Percentiles rank a stretch among this genome's conserved stretches.
Evolutionary conservation across 805 yeast genomes (phyloP).

Genomic region (Nakazawaea ishiwadae): DNA sequence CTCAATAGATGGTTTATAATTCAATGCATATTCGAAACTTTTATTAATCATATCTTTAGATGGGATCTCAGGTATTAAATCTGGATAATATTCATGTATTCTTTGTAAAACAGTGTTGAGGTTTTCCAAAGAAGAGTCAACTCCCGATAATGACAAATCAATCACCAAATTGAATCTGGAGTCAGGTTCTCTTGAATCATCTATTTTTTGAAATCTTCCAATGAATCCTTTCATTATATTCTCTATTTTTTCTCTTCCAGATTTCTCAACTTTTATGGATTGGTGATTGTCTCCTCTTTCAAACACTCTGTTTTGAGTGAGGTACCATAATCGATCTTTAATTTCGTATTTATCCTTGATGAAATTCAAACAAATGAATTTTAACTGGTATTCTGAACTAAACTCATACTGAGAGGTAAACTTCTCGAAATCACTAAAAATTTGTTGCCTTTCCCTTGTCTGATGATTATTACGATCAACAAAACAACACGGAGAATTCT

Average conservation of each 20-base stretch:
- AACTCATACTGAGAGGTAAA: conserved; percentile 40
- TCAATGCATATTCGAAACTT: conserved; percentile 50
- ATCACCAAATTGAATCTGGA: conserved; percentile 60
- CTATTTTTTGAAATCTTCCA: conserved; percentile 60
- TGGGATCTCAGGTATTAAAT: conserved; percentile 36
- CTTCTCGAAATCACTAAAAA: conserved; percentile 47
- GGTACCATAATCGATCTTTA: conserved; percentile 33
- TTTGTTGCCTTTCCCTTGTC: conserved; percentile 59
- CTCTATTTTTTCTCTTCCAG: conserved; percentile 44
- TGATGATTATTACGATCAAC: conserved; percentile 84
- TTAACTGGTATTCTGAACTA: conserved; percentile 31
- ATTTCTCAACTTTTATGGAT: conserved; percentile 52
- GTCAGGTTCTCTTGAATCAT: conserved; percentile 50
- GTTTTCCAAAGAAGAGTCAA: conserved; percentile 46
- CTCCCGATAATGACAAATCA: conserved; percentile 39
- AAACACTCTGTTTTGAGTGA: conserved; percentile 57
- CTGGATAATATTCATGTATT: conserved; percentile 38
- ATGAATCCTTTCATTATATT: conserved; percentile 74
- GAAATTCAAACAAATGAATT: conserved; percentile 68
- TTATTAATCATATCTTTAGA: conserved; percentile 32
- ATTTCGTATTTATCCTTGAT: conserved; percentile 27
- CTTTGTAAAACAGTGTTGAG: conserved; percentile 35
- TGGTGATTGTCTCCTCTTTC: conserved; percentile 86
- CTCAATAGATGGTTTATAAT: conserved; percentile 47
- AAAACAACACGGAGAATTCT: conserved; percentile 47